phyloP scores from a whole-genome alignment of 805 yeast genomes.

The Metschnikowia noctiluminum region DNA sequence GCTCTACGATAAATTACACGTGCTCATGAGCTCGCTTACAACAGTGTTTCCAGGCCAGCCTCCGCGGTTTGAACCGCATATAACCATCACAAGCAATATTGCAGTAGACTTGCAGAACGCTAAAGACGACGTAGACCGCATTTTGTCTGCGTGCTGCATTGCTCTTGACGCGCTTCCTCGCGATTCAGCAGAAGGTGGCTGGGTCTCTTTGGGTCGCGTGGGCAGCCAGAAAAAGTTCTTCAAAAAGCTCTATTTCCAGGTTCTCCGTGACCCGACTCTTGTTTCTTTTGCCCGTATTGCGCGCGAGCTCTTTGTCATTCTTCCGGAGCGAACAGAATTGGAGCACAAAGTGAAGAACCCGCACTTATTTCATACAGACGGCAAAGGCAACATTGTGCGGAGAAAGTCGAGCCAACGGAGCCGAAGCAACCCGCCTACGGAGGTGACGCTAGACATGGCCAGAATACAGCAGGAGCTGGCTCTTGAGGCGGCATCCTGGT shows the following conservation, averaged over 20 bases:
- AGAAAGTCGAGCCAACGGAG: slow-evolving; percentile 15
- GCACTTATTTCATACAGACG: slow-evolving; percentile 36
- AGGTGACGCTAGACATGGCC: slow-evolving; percentile 27
- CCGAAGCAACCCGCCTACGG: slow-evolving; percentile 9
- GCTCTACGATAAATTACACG: slow-evolving; percentile 52
- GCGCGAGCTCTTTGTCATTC: slow-evolving; percentile 52
- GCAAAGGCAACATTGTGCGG: slow-evolving; percentile 28
- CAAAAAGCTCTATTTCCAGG: slow-evolving; percentile 53
- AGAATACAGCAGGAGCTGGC: slow-evolving; percentile 43
- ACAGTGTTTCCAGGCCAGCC: slow-evolving; percentile 70
- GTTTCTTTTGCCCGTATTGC: slow-evolving; percentile 53
- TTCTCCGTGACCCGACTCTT: slow-evolving; percentile 43
- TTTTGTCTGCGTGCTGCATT: slow-evolving; percentile 55
- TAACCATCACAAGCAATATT: slow-evolving; percentile 68
- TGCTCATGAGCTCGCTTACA: slow-evolving; percentile 60
- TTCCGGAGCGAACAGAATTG: slow-evolving; percentile 37
- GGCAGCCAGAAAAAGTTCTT: slow-evolving; percentile 48
- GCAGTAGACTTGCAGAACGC: slow-evolving; percentile 36
- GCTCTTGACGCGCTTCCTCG: slow-evolving; percentile 46
- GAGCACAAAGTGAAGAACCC: slow-evolving; percentile 37
- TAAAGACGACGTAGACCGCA: slow-evolving; percentile 55
- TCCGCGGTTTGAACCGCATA: slow-evolving; percentile 69
- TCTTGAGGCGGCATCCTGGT: slow-evolving; percentile 52
- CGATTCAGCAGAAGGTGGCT: slow-evolving; percentile 30
- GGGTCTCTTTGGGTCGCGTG: slow-evolving; percentile 41